Evolutionary conservation across 495 filamentous ascomycete genomes (phyloP).

Genomic region (Xylaria palmicola): DNA sequence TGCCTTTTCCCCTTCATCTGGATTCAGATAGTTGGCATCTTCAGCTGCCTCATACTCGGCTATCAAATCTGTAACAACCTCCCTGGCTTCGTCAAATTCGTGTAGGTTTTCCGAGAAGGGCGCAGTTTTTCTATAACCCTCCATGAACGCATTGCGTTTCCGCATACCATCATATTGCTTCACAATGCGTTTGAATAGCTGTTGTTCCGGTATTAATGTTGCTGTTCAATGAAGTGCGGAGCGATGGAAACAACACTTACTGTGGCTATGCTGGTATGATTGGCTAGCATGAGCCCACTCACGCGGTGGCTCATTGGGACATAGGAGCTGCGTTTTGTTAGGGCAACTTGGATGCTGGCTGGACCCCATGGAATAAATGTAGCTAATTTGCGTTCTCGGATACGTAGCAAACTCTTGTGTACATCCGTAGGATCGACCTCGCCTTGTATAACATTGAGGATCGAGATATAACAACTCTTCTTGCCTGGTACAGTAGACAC

Average conservation of each 20-base stretch:
- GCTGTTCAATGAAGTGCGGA: neutral
- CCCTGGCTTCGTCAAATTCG: conserved; percentile 92
- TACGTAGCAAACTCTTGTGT: conserved; percentile 95
- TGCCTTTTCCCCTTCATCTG: conserved; percentile 52
- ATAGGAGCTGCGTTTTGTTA: conserved; percentile 96
- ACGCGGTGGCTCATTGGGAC: conserved; percentile 88
- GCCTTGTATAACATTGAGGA: conserved; percentile 97
- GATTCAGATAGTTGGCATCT: conserved; percentile 79
- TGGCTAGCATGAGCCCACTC: conserved; percentile 94
- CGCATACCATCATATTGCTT: conserved; percentile 86
- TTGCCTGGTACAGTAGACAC: conserved; percentile 94
- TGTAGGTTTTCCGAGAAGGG: conserved; percentile 87
- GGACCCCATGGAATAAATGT: conserved; percentile 99
- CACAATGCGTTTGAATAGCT: conserved; percentile 89
- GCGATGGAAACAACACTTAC: conserved; percentile 37
- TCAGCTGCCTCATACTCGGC: conserved; percentile 96
- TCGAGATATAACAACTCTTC: conserved; percentile 97
- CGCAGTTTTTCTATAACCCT: conserved; percentile 90
- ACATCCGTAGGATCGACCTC: conserved; percentile 96
- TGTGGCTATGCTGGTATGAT: conserved; percentile 96
- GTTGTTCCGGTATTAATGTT: conserved; percentile 4
- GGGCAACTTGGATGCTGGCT: conserved; percentile 92
- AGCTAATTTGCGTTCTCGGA: conserved; percentile 88
- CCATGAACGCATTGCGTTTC: conserved; percentile 95
- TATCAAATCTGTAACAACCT: conserved; percentile 84